A percentile compares a stretch with the other conserved stretches of the same genome.
phyloP scores from a whole-genome alignment of 352 stramenopile genomes.

The Phytopythium cucurbitacearum region DNA sequence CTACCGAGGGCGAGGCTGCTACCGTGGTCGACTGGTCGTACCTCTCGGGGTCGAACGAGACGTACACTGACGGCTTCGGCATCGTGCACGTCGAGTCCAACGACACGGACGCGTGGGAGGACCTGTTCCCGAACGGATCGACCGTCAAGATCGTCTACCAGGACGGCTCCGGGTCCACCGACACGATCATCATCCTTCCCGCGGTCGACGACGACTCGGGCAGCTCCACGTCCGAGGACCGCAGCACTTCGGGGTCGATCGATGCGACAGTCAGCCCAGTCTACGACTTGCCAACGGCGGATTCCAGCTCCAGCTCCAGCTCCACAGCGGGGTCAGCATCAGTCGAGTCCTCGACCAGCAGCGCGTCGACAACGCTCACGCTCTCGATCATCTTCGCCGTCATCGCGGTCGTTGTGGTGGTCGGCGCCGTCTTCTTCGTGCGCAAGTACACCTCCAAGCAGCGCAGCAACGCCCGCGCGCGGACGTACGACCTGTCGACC shows the following conservation, averaged over 20 bases:
- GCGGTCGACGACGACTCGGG: constrained; percentile 12
- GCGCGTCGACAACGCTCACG: constrained; percentile 16
- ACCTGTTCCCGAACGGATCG: constrained; percentile 31
- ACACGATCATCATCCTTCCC: constrained; percentile 29
- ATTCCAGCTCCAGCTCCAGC: constrained; percentile 12
- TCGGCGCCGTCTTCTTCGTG: constrained; percentile 18
- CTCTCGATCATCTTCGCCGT: constrained; percentile 16
- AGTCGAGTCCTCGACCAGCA: constrained; percentile 6
- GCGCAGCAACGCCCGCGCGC: not conserved
- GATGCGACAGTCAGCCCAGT: constrained; percentile 10
- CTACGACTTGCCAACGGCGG: constrained; percentile 14
- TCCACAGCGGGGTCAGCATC: constrained; percentile 11
- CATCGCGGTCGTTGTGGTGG: constrained; percentile 17
- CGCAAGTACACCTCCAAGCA: constrained; percentile 1
- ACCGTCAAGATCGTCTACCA: constrained; percentile 39
- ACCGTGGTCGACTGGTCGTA: constrained; percentile 24
- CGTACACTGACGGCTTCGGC: constrained; percentile 17
- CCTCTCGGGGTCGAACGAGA: constrained; percentile 20
- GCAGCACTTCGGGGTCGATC: constrained; percentile 11
- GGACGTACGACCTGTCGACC: constrained; percentile 6
- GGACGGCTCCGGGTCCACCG: constrained; percentile 19
- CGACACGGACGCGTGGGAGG: constrained; percentile 24
- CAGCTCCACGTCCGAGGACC: constrained; percentile 11
- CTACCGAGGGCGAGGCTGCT: not conserved
- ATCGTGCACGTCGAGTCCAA: constrained; percentile 31